phyloP scores from a whole-genome alignment of 2,329 filamentous ascomycete species.

The Phaeosphaeriaceae sp. region DNA sequence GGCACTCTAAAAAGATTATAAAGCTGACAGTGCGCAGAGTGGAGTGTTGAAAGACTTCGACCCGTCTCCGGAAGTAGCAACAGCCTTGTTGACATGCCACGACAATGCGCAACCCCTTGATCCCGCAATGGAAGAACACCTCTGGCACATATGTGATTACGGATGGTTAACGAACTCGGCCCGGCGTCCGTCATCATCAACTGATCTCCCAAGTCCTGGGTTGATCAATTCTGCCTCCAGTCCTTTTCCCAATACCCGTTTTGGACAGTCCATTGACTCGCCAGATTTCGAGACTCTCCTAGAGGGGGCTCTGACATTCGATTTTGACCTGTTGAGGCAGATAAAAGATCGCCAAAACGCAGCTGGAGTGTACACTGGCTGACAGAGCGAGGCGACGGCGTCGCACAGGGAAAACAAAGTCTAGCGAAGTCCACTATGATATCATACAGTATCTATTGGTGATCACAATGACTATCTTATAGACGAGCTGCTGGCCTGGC shows the following conservation, averaged over 20 bases:
- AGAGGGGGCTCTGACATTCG: constrained; percentile 2
- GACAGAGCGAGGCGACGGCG: background rate
- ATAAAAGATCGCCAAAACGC: background rate
- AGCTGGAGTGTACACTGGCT: background rate
- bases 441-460: no score
- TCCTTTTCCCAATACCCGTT: background rate
- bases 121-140: constrained; percentile 1
- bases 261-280: background rate
- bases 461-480: background rate
- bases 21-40: constrained; percentile 4
- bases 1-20: background rate
- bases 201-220: background rate
- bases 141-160: constrained; percentile 10
- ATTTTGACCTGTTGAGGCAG: constrained; percentile 1
- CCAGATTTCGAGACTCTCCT: constrained; percentile 4
- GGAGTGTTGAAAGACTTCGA: constrained; percentile 7
- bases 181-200: background rate
- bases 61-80: constrained; percentile 1
- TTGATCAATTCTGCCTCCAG: background rate
- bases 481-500: background rate
- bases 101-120: constrained; percentile 2
- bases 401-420: no score
- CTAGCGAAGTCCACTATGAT: no score
- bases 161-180: constrained; percentile 5
- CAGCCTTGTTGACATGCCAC: constrained; percentile 1